These are phyloP conservation scores for Alternaria alternata DNA, from an alignment of 2,329 filamentous ascomycete genomes.

Conservation along the genomic window DNA sequence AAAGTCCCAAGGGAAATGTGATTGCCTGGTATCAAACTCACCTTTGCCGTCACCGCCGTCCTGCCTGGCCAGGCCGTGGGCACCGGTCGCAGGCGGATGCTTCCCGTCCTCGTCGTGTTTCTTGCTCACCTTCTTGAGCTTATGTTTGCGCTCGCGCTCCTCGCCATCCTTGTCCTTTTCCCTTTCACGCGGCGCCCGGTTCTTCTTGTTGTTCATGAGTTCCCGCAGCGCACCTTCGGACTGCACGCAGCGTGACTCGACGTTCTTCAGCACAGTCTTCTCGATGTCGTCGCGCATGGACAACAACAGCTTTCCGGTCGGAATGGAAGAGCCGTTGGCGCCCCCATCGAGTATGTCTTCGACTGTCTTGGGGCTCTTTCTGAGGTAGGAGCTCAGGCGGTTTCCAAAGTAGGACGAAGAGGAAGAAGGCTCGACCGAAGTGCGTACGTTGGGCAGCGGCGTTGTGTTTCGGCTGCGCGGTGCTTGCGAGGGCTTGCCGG, in stretches of 20 bases:
- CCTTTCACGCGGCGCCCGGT: constrained; percentile 63
- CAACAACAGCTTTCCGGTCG: constrained; percentile 70
- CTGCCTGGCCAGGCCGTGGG: constrained; percentile 69
- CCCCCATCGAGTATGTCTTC: constrained; percentile 74
- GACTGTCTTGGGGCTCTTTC: constrained; percentile 67
- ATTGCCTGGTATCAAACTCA: constrained; percentile 17
- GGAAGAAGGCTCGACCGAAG: constrained; percentile 51
- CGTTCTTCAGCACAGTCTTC: constrained; percentile 55
- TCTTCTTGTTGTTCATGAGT: constrained; percentile 71
- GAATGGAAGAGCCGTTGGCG: constrained; percentile 59
- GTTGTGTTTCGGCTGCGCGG: constrained; percentile 78
- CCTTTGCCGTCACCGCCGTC: constrained; percentile 70
- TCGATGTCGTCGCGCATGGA: constrained; percentile 72
- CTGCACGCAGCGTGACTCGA: constrained; percentile 64
- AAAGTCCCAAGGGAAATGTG: background rate
- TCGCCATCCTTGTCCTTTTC: constrained; percentile 59
- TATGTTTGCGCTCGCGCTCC: constrained; percentile 55
- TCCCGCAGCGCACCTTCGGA: constrained; percentile 79
- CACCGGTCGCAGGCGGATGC: constrained; percentile 66
- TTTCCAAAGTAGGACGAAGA: constrained; percentile 69
- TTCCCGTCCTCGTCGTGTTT: constrained; percentile 76
- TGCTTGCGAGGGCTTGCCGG: constrained; percentile 37
- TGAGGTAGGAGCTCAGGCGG: constrained; percentile 60
- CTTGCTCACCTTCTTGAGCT: constrained; percentile 72
- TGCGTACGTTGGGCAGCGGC: constrained; percentile 66